Evolutionary conservation across 2,329 filamentous ascomycete species (phyloP), one percentile per base, ranked within the genome.

Genomic region (Parastagonospora nodorum): DNA sequence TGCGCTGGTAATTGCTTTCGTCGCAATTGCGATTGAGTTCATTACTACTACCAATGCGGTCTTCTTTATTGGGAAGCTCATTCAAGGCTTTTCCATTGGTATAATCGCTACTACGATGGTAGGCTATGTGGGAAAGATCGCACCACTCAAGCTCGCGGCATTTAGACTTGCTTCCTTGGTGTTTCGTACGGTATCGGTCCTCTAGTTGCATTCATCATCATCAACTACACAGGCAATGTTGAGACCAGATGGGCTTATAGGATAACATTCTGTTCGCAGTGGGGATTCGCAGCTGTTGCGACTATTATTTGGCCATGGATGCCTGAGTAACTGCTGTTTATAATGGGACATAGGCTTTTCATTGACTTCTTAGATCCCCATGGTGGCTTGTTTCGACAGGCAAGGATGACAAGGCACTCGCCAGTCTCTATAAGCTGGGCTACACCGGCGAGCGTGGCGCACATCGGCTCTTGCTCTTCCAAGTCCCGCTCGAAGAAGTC

Each of bases 301-400:
- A 40, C 57, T 8, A 40, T 62, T 2, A 29, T 58, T 2, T 43
- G 60, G n/a, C 51, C 44, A 29, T 61, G 57, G 32, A 60, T 63
- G 57, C 61, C 60, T 5, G 60, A 63, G 48, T 50, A 50, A 32
- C 45, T 46, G 8, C n/a, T 28, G 9, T 8, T 7, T 24, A 10
- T n/a, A 5, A 24, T 28, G n/a, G 10, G 15, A 16, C 15, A 8
- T 4, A 43, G 12, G 2, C 41, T 12, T 33, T 9, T 32, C 8
- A 2, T 29, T 28, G 9, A 24, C 19, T 11, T 9, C 33, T 11
- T 14, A 55, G 53, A 68, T 85, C 82, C 11, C 85, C 85, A 1
- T 88, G 85, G 85, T 88, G 86, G 86, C 79, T 89, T 19, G 84
- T 89, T 39, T 82, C 86, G 37, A 82, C 79, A 57, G 84, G 83